Percentiles rank a stretch among this genome's conserved stretches.
Conservation (phyloP, 2,329 filamentous ascomycete species). For the Colletotrichum graminicola region DNA sequence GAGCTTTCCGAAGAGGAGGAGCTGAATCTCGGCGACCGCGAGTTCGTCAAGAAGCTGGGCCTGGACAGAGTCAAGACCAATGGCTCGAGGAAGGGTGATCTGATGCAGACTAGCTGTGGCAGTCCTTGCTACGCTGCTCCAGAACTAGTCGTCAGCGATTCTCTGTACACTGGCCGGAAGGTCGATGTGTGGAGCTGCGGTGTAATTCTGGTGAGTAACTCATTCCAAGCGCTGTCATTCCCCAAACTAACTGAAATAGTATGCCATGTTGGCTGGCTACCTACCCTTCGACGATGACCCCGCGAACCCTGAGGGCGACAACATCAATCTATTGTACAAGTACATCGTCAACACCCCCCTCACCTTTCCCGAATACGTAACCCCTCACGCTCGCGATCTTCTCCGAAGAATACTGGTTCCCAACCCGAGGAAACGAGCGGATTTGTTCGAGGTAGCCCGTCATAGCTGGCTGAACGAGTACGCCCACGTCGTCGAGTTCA, state of each 20-base stretch:
- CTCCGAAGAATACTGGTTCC: slow-evolving; percentile 94
- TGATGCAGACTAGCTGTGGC: slow-evolving; percentile 99
- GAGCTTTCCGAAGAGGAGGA: slow-evolving; percentile 93
- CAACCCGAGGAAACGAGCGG: slow-evolving; percentile 92
- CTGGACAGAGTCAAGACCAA: slow-evolving; percentile 82
- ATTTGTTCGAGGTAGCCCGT: slow-evolving; percentile 95
- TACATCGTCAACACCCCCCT: slow-evolving; percentile 98
- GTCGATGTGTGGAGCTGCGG: slow-evolving; percentile 99
- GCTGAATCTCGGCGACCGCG: slow-evolving; percentile 85
- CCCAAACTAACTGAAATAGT: slow-evolving; percentile 65
- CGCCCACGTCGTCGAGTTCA: slow-evolving; percentile 95
- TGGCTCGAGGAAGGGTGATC: slow-evolving; percentile 85
- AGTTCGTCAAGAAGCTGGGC: slow-evolving; percentile 88
- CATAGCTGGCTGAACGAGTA: slow-evolving; percentile 99
- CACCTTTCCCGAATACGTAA: slow-evolving; percentile 98
- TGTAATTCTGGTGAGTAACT: slow-evolving; percentile 86
- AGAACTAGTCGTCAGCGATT: slow-evolving; percentile 97
- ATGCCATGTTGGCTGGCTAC: slow-evolving; percentile 98
- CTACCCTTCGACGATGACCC: slow-evolving; percentile 98
- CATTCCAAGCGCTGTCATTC: neutral
- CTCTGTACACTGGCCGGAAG: slow-evolving; percentile 95
- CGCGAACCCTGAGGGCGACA: slow-evolving; percentile 97
- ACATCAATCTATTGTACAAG: slow-evolving; percentile 99
- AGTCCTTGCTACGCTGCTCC: slow-evolving; percentile 98
- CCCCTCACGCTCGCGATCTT: slow-evolving; percentile 93